Conservation (phyloP, 2,329 filamentous ascomycete species). For the Rachicladosporium sp. region DNA sequence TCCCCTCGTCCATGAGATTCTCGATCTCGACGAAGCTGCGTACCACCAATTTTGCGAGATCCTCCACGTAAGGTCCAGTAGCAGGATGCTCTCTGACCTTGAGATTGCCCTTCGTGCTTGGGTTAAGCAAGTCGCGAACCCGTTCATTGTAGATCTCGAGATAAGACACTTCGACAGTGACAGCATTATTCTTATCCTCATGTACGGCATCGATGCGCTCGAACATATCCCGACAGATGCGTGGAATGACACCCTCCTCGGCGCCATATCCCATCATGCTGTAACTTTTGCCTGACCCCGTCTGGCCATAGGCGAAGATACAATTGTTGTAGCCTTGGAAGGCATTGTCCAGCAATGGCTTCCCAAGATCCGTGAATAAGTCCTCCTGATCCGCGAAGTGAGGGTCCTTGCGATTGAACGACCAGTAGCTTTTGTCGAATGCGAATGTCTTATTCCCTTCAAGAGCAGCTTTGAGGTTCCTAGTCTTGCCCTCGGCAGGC, state of each 20-base stretch:
- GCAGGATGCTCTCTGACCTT: slow-evolving; percentile 97
- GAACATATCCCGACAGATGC: slow-evolving; percentile 97
- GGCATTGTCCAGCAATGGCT: slow-evolving; percentile 88
- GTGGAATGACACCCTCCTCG: slow-evolving; percentile 89
- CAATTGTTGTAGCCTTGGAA: slow-evolving; percentile 99
- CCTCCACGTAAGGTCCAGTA: slow-evolving; percentile 94
- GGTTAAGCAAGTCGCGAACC: slow-evolving; percentile 89
- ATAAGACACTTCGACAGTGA: slow-evolving; percentile 95
- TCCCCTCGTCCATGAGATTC: slow-evolving; percentile 96
- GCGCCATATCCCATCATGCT: slow-evolving; percentile 99
- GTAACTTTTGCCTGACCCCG: slow-evolving; percentile 95
- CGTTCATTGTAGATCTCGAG: slow-evolving; percentile 98
- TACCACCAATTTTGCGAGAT: slow-evolving; percentile 89
- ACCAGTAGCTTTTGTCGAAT: slow-evolving; percentile 97
- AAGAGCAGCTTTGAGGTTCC: slow-evolving; percentile 51
- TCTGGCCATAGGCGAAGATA: slow-evolving; percentile 98
- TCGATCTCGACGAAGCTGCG: slow-evolving; percentile 92
- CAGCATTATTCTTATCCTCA: slow-evolving; percentile 63
- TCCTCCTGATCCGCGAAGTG: slow-evolving; percentile 85
- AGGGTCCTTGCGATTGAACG: slow-evolving; percentile 68
- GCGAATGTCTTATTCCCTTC: slow-evolving; percentile 74
- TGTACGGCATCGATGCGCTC: slow-evolving; percentile 61
- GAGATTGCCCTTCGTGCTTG: slow-evolving; percentile 86
- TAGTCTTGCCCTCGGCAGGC: slow-evolving; percentile 46
- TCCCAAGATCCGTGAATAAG: slow-evolving; percentile 80